Conservation (phyloP, 305 asterid species). For the Caryopteris hybrid region DNA sequence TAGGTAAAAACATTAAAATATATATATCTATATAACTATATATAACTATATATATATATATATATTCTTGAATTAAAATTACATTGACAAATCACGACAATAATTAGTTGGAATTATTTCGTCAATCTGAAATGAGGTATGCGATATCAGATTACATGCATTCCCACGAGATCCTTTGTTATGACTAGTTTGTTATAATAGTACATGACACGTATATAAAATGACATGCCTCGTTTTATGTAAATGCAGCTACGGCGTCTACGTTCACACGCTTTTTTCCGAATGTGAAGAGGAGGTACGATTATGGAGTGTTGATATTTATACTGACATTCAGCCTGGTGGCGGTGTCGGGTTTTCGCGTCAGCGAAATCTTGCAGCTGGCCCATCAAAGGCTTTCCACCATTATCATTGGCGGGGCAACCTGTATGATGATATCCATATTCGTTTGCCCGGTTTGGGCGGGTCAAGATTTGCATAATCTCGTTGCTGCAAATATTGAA, state of each 20-base stretch:
- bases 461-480: constrained; percentile 64
- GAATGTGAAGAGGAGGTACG: constrained; percentile 50
- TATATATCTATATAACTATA: too few species aligned
- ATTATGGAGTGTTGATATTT: constrained; percentile 69
- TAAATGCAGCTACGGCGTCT: constrained; percentile 45
- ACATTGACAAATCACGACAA: too few species aligned
- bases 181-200: too few species aligned
- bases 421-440: constrained; percentile 58
- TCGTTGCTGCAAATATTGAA: constrained; percentile 42
- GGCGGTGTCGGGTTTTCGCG: constrained; percentile 71
- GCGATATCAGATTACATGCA: too few species aligned
- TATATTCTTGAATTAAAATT: too few species aligned
- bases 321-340: constrained; percentile 75
- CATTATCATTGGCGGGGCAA: constrained; percentile 56
- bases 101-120: too few species aligned
- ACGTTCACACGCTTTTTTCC: constrained; percentile 70
- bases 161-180: neutral
- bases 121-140: too few species aligned
- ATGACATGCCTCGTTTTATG: neutral
- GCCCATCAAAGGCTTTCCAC: constrained; percentile 71
- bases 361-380: constrained; percentile 39
- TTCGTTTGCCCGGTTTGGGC: constrained; percentile 81
- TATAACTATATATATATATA: too few species aligned
- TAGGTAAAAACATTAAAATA: constrained; percentile 61
- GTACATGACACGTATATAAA: neutral